Base-by-base conservation (phyloP, 1,284 basidiomycete genomes). In the Puccinia polysora region DNA sequence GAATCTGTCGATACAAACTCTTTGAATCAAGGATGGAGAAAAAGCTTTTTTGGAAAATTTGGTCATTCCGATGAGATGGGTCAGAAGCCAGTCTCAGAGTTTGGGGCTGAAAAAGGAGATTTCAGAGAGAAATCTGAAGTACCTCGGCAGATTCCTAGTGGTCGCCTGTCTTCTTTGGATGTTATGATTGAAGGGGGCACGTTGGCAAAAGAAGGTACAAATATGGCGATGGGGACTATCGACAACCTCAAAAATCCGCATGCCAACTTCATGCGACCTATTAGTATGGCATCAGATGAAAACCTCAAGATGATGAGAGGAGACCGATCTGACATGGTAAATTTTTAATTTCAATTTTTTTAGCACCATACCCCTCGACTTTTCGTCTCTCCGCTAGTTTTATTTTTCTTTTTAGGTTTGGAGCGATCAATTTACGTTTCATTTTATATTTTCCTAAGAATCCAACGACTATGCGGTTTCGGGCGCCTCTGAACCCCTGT, bases 41-140 rank as follows among this genome's bases (percentile, higher is more conserved):
- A 53, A 47, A 72, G 70, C 30, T 47, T 72, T 43, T 72, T 72
- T 50, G 70, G 70, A n/a, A 63, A 63, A 32, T 63, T 49, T 30
- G 45, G 43, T 23, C 25, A 43, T 15, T 4, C 60, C 23, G 60
- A 63, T 63, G 60, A 63, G 2, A 1, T 49, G 60, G 49, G 43
- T 18, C 34, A 53, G 2, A n/a, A 36, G 8, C n/a, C n/a, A 20
- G 15, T 40, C 4, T 4, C 49, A 25, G 50, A 52, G 23, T 10
- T 23, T 18, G 4, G 25, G 10, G 28, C 52, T 3, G 32, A 20
- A n/a, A 15, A 65, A 1, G 28, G 47, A 4, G 34, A 52, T n/a
- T n/a, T 20, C 49, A 40, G 38, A 25, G 49, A 52, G 20, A 1
- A 28, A n/a, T 53, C 36, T 38, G 63, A 65, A 23, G 50, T 45